Evolutionary conservation across 768 basidiomycete species (phyloP).

Genomic region (Boletus barrowsii): DNA sequence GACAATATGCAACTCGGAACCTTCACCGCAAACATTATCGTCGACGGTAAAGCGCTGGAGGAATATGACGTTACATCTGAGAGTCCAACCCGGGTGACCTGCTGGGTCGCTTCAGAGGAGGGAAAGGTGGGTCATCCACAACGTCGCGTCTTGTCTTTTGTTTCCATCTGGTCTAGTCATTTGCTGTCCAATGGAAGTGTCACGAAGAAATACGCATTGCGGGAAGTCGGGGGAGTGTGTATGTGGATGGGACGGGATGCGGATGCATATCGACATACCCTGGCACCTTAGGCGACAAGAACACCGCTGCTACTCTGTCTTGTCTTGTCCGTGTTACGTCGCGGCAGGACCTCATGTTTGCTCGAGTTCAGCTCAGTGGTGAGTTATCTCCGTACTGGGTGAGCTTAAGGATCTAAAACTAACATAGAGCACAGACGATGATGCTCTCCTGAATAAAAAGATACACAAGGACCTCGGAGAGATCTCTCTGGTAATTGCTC

Average conservation of each 20-base stretch:
- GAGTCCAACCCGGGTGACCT: constrained; percentile 12
- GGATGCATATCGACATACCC: rapidly evolving
- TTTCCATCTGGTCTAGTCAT: constrained; percentile 2
- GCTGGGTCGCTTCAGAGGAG: constrained; percentile 23
- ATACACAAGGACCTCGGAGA: constrained; percentile 12
- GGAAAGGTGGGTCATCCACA: constrained; percentile 13
- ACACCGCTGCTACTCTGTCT: background rate
- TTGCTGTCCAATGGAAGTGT: constrained; percentile 13
- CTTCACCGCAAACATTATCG: constrained; percentile 10
- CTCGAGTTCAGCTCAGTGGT: constrained; percentile 19
- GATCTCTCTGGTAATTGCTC: constrained; percentile 5
- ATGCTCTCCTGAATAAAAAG: constrained; percentile 10
- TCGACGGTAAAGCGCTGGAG: constrained; percentile 11
- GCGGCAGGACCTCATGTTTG: constrained; percentile 11
- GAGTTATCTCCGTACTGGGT: background rate
- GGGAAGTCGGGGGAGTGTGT: background rate
- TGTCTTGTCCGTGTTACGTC: background rate
- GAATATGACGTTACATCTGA: constrained; percentile 11
- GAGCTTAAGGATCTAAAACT: background rate
- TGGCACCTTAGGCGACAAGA: background rate
- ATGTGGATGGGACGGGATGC: constrained; percentile 9
- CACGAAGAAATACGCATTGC: background rate
- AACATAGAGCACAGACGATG: constrained; percentile 16
- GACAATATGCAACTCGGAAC: constrained; percentile 14
- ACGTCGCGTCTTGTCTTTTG: background rate